Evolutionary conservation across 768 basidiomycete genomes (phyloP).

Genomic region (Psilocybe cyanescens): DNA sequence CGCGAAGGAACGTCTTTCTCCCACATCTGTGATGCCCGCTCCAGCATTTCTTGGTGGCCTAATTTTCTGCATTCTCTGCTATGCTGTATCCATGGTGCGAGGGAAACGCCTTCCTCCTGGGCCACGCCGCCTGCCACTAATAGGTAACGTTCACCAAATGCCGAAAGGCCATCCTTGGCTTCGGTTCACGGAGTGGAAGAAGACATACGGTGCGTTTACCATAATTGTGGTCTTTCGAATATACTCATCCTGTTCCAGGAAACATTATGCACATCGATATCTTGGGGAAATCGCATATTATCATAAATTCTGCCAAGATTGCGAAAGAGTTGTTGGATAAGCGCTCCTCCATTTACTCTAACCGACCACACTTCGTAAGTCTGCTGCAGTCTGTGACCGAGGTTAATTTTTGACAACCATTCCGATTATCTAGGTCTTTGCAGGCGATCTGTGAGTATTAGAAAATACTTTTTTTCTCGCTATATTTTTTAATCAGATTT

Average conservation of each 20-base stretch:
- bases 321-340: conserved; percentile 47
- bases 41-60: conserved; percentile 2
- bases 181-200: conserved; percentile 21
- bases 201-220: conserved; percentile 18
- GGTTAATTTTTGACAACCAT: not conserved
- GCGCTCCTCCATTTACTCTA: conserved; percentile 47
- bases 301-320: conserved; percentile 42
- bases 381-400: not conserved
- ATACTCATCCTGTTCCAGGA: conserved; percentile 26
- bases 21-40: not conserved
- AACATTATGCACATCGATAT: conserved; percentile 40
- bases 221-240: not conserved
- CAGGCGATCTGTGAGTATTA: conserved; percentile 17
- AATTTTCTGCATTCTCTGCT: conserved; percentile 5
- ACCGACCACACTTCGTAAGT: conserved; percentile 41
- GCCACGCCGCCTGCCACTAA: conserved; percentile 22
- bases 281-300: conserved; percentile 39
- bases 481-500: not conserved
- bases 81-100: conserved; percentile 2
- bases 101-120: conserved; percentile 27
- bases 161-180: conserved; percentile 24
- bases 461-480: not conserved
- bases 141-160: conserved; percentile 28
- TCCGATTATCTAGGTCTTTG: conserved; percentile 14
- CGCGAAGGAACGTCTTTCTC: not conserved